A percentile compares a stretch with the other conserved stretches of the same genome.
Evolutionary conservation across 2,329 filamentous ascomycete species (phyloP).

Genomic region (Diplocarpon rosae): DNA sequence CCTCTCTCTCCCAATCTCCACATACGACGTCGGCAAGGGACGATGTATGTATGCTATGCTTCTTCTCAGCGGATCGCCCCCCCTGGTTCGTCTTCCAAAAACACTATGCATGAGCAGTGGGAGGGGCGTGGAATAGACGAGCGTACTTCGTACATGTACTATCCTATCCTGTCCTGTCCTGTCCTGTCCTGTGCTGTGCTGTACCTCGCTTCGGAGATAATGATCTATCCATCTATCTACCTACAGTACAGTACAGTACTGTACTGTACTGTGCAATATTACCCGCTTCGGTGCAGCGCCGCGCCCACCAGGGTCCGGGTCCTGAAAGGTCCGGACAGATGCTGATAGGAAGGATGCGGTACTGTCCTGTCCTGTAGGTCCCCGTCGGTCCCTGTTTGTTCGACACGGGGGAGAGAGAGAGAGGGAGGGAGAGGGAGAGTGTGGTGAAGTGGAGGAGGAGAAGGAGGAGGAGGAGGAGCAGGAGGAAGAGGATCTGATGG

Average conservation of each 20-base stretch:
- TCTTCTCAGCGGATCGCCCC: too few species aligned
- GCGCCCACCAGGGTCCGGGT: neutral
- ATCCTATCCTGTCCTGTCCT: too few species aligned
- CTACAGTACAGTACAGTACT: conserved; percentile 1
- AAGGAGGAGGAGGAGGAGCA: neutral
- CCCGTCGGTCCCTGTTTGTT: too few species aligned
- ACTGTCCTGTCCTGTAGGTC: too few species aligned
- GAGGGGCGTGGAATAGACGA: too few species aligned
- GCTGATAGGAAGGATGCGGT: too few species aligned
- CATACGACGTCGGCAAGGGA: neutral
- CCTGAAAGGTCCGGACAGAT: neutral
- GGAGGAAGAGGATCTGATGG: neutral
- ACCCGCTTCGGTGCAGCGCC: neutral
- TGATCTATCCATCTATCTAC: too few species aligned
- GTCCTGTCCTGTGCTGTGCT: neutral
- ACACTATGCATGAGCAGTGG: too few species aligned
- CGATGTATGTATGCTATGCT: neutral
- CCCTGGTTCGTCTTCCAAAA: too few species aligned
- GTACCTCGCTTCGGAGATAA: neutral
- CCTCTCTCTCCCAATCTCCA: neutral
- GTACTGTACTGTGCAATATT: neutral
- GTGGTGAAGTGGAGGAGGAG: neutral
- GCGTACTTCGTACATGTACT: too few species aligned
- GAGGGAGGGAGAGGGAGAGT: conserved; percentile 1
- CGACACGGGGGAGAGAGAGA: neutral